These are phyloP conservation scores for Russula lepida DNA, from an alignment of 768 basidiomycete genomes.

Conservation along the genomic window DNA sequence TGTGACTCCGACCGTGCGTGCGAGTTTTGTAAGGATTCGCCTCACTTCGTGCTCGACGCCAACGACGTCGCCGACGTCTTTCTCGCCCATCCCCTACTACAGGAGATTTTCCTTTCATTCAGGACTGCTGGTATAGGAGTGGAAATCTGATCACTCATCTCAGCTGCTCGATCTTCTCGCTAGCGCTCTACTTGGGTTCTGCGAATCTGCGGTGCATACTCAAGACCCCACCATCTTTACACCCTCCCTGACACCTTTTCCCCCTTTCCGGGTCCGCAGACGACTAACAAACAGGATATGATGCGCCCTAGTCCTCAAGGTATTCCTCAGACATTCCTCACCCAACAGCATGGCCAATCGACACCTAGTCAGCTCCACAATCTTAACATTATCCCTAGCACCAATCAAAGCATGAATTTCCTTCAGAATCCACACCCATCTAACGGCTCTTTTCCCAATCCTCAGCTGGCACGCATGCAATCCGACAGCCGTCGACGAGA, in stretches of 20 bases:
- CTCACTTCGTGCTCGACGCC: conserved; percentile 23
- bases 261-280: conserved; percentile 25
- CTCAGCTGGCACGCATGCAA: neutral
- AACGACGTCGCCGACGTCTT: conserved; percentile 18
- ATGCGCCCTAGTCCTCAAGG: conserved; percentile 38
- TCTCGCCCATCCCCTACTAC: conserved; percentile 7
- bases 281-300: conserved; percentile 49
- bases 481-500: conserved; percentile 1
- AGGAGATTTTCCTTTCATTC: conserved; percentile 13
- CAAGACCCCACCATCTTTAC: conserved; percentile 20
- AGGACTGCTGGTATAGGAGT: conserved; percentile 12
- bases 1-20: conserved; percentile 23
- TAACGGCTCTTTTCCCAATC: conserved; percentile 11
- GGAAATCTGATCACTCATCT: conserved; percentile 22
- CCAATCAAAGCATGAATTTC: conserved; percentile 27
- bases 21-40: conserved; percentile 21
- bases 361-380: conserved; percentile 32
- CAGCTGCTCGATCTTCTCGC: conserved; percentile 17
- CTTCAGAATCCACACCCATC: conserved; percentile 24
- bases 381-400: conserved; percentile 32
- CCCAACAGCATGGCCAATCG: conserved; percentile 34
- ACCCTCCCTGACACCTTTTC: conserved; percentile 12
- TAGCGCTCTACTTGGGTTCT: conserved; percentile 16
- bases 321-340: conserved; percentile 29
- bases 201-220: conserved; percentile 21